phyloP scores from a whole-genome alignment of 345 rosid genomes.

The Sapria himalayana region DNA sequence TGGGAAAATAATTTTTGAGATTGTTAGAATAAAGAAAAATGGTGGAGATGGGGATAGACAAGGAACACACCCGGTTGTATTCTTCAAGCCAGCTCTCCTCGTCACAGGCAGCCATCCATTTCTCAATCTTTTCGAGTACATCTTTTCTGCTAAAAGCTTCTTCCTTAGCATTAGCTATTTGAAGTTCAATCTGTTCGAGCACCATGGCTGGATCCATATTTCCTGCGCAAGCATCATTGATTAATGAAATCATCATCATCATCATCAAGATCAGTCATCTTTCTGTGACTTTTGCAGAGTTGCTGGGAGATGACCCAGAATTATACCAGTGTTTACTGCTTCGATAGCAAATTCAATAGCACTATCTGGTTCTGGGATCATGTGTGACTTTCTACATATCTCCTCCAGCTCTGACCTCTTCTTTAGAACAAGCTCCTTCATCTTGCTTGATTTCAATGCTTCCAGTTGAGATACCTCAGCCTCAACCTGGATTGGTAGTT shows the following conservation, averaged over 20 bases:
- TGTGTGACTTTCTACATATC: conserved; percentile 43
- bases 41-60: background rate
- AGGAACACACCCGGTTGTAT: conserved; percentile 33
- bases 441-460: conserved; percentile 33
- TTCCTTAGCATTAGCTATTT: conserved; percentile 39
- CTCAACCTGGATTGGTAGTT: conserved; percentile 23
- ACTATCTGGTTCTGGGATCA: conserved; percentile 20
- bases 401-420: conserved; percentile 53
- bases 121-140: conserved; percentile 52
- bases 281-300: background rate
- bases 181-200: conserved; percentile 35
- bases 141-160: conserved; percentile 53
- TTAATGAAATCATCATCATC: background rate
- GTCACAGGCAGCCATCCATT: conserved; percentile 50
- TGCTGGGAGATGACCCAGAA: background rate
- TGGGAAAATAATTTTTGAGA: conserved; percentile 7
- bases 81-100: conserved; percentile 75
- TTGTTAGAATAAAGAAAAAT: conserved; percentile 5
- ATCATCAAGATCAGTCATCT: background rate
- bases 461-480: conserved; percentile 40
- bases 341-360: conserved; percentile 21
- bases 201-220: conserved; percentile 23
- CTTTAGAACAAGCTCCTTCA: conserved; percentile 49
- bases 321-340: conserved; percentile 33
- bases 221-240: conserved; percentile 16